A percentile compares a stretch with the other conserved stretches of the same genome.
phyloP scores from a whole-genome alignment of 345 rosid species.

The Heritiera fomes region DNA sequence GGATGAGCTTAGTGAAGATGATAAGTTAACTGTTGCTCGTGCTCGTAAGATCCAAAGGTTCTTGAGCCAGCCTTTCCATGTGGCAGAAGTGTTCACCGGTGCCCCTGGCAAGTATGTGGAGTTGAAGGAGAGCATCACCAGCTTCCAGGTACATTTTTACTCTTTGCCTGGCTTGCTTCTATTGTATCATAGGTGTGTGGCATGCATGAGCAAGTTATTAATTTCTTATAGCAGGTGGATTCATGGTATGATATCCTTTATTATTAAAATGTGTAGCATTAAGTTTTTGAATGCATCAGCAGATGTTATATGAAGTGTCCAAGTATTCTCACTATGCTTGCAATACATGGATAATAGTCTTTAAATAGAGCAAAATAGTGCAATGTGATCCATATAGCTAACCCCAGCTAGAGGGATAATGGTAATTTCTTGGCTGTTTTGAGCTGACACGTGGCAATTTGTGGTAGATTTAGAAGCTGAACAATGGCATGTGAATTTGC shows the following conservation, averaged over 20 bases:
- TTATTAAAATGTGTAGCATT: background rate
- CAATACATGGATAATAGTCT: background rate
- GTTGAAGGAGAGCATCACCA: constrained; percentile 79
- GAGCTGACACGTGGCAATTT: background rate
- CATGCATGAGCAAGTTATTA: background rate
- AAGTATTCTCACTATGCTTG: background rate
- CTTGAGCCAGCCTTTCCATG: constrained; percentile 99
- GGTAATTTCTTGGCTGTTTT: background rate
- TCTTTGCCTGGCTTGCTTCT: background rate
- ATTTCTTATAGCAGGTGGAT: background rate
- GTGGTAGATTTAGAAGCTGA: background rate
- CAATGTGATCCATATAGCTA: background rate
- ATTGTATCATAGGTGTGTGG: background rate
- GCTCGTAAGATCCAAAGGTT: constrained; percentile 97
- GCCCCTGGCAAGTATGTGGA: constrained; percentile 98
- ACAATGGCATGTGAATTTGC: background rate
- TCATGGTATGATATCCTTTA: background rate
- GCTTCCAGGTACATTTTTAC: constrained; percentile 76
- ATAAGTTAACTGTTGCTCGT: constrained; percentile 92
- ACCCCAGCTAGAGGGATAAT: background rate
- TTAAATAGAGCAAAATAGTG: background rate
- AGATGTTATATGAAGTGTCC: background rate
- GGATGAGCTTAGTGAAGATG: constrained; percentile 99
- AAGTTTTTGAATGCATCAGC: background rate
- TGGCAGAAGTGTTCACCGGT: constrained; percentile 98